Evolutionary conservation across 129 eudicot genomes (phyloP).

Genomic region (Silybum marianum): DNA sequence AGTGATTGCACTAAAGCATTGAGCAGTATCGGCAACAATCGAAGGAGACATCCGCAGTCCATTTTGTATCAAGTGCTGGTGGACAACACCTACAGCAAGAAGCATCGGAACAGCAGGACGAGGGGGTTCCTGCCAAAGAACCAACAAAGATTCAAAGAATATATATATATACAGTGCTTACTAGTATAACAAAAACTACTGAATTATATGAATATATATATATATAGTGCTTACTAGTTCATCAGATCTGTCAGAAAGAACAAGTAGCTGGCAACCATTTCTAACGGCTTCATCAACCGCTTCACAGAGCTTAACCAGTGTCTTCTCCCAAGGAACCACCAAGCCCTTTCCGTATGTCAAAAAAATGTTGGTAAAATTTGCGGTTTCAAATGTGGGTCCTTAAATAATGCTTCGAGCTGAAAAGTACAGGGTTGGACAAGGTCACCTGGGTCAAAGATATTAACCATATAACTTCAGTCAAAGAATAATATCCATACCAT

Average conservation of each 20-base stretch:
- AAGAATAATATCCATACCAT: too few relatives aligned
- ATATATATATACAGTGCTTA: too few relatives aligned
- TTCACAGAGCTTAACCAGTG: constrained; percentile 81
- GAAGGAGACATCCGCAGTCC: constrained; percentile 96
- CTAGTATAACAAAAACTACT: constrained; percentile 7
- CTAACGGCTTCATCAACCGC: constrained; percentile 99
- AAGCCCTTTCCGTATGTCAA: constrained; percentile 82
- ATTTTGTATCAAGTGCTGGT: constrained; percentile 96
- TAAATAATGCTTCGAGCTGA: too few relatives aligned
- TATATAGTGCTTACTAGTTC: constrained; percentile 63
- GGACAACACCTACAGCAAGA: constrained; percentile 99
- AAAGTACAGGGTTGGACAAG: too few relatives aligned
- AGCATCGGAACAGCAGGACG: too few relatives aligned
- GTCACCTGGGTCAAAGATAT: too few relatives aligned
- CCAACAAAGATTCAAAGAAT: neutral
- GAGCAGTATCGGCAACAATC: constrained; percentile 97
- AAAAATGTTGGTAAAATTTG: too few relatives aligned
- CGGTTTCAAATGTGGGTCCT: too few relatives aligned
- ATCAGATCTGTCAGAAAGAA: constrained; percentile 93
- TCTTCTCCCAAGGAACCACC: constrained; percentile 87
- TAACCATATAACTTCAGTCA: too few relatives aligned
- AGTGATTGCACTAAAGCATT: constrained; percentile 97
- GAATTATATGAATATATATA: neutral
- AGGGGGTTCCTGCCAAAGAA: constrained; percentile 69
- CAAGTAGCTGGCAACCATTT: constrained; percentile 96